Conservation (phyloP, 805 yeast species). For the Tetrapisispora pingtungensis region DNA sequence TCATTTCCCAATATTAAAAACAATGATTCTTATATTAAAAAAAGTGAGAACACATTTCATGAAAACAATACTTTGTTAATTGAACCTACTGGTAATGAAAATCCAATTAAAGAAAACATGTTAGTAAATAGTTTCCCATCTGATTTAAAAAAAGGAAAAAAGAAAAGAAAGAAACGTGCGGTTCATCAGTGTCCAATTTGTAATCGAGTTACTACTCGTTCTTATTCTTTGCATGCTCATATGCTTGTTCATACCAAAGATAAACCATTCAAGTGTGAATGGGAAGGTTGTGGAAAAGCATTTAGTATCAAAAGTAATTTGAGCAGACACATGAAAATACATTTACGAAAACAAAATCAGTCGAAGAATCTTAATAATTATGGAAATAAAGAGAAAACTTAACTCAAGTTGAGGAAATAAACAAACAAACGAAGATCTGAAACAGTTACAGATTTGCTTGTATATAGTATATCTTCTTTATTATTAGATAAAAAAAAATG, state of each 20-base stretch:
- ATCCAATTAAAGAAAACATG: background rate
- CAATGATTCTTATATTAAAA: background rate
- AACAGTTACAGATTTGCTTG: background rate
- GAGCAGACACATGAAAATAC: constrained; percentile 65
- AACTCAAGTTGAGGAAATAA: no score
- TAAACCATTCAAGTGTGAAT: constrained; percentile 50
- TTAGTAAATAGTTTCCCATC: background rate
- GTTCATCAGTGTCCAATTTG: constrained; percentile 41
- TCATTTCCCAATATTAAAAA: background rate
- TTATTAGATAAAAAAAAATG: no score
- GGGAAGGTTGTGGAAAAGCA: constrained; percentile 52
- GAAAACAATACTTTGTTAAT: background rate
- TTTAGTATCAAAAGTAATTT: constrained; percentile 71
- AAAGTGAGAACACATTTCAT: background rate
- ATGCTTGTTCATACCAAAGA: constrained; percentile 67
- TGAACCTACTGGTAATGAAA: background rate
- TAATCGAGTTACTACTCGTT: constrained; percentile 61
- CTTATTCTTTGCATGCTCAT: constrained; percentile 70
- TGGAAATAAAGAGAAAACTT: no score
- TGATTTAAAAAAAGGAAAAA: background rate
- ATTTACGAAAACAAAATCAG: constrained; percentile 19
- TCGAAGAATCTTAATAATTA: background rate
- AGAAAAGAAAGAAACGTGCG: background rate
- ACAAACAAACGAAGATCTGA: background rate
- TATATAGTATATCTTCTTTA: no score